Base-by-base conservation (phyloP, 805 yeast genomes). In the Candida sithepensis region DNA sequence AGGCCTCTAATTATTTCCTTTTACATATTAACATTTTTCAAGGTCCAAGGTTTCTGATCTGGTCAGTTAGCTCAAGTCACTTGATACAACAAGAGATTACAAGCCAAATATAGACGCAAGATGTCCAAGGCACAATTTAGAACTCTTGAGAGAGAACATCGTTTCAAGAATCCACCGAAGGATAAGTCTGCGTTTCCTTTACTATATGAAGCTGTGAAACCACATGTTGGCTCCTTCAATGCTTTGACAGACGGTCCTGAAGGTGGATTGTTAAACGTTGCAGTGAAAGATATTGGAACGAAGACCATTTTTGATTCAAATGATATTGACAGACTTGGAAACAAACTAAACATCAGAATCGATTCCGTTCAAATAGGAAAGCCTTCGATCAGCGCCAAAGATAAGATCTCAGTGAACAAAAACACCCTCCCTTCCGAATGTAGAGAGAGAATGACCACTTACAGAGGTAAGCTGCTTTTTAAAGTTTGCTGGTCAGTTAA, bases 211-310 rank as follows among this genome's bases (percentile, higher is more conserved):
- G 98, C 99, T 14, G 94, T 94, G 37, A 81, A 82, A 48, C 99
- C 99, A 4, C 99, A 94, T 66, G 79, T 94, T 47, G 97, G 96
- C 8, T 92, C 98, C 1, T 94, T 94, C 75, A 86, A 94, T 74
- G 97, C 97, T 4, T 74, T 94, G 48, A 87, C 96, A 21, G 96
- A 88, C 49, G 96, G 96, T 39, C 81, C 87, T 21, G 82, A 75
- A 39, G 96, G 92, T 41, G 97, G 97, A 5, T 67, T 94, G 22
- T 73, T 94, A 50, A 89, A 91, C 65, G 71, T 85, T 44, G 97
- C 87, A 2, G 95, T 85, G 41, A 76, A 84, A 59, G 98, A 94
- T 62, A 89, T 94, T 51, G 99, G 98, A 9, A 69, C 79, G 50
- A 88, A 84, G 61, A 82, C 90, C 16, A 83, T 89, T 12, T 92